These are phyloP conservation scores for Bipolaris cookei DNA, from an alignment of 2,329 filamentous ascomycete species.

Conservation along the genomic window DNA sequence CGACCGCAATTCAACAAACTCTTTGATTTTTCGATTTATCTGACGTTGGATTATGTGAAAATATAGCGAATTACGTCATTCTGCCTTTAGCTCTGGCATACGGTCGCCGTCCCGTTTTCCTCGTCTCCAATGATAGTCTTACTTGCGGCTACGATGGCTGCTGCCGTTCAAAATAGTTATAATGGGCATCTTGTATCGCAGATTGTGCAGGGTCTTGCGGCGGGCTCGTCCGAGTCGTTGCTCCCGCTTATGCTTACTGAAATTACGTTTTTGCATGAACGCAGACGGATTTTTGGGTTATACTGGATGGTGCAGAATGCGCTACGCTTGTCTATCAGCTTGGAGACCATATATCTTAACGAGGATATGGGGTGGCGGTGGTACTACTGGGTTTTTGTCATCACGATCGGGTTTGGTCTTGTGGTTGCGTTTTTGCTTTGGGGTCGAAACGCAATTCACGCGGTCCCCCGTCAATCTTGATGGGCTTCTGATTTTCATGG, in stretches of 20 bases:
- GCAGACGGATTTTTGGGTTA: background rate
- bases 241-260: background rate
- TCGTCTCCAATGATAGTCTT: background rate
- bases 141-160: background rate
- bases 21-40: too few species aligned
- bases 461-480: background rate
- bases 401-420: background rate
- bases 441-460: background rate
- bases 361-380: background rate
- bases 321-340: background rate
- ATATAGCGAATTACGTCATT: background rate
- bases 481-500: background rate
- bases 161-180: background rate
- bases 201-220: background rate
- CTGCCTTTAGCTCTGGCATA: background rate
- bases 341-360: background rate
- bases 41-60: background rate
- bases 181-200: background rate
- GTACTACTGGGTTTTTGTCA: background rate
- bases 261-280: background rate
- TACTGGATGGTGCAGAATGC: background rate
- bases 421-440: background rate
- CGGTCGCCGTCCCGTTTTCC: background rate
- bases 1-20: too few species aligned
- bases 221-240: background rate